Evolutionary conservation across 768 basidiomycete genomes (phyloP).

Genomic region (Tulasnella sp.): DNA sequence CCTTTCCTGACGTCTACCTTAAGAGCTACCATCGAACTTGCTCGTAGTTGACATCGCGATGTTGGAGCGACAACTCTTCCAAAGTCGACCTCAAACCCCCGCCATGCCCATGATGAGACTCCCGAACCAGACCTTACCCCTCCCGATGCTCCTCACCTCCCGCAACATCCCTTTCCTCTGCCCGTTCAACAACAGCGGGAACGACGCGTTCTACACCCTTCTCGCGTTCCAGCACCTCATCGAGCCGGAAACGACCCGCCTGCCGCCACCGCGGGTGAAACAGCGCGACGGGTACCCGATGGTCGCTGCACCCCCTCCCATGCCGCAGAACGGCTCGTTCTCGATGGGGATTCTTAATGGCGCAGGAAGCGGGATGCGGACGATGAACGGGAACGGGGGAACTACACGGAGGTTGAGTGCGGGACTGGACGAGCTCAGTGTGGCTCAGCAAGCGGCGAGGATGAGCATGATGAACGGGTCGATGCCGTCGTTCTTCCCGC

Average conservation of each 20-base stretch:
- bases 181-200: slow-evolving; percentile 55
- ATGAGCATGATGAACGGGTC: slow-evolving; percentile 11
- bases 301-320: background rate
- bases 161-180: slow-evolving; percentile 36
- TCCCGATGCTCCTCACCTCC: slow-evolving; percentile 51
- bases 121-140: slow-evolving; percentile 35
- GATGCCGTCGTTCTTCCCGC: slow-evolving; percentile 5
- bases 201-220: slow-evolving; percentile 61
- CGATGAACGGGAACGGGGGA: background rate
- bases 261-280: background rate
- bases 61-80: slow-evolving; percentile 53
- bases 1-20: background rate
- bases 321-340: background rate
- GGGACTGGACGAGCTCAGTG: background rate
- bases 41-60: slow-evolving; percentile 53
- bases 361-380: background rate
- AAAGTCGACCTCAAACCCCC: background rate
- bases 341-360: background rate
- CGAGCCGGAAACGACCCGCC: slow-evolving; percentile 31
- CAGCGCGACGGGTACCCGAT: slow-evolving; percentile 3
- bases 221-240: slow-evolving; percentile 59
- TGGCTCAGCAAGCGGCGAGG: background rate
- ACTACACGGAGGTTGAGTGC: background rate
- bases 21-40: slow-evolving; percentile 65
- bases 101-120: background rate